phyloP scores from a whole-genome alignment of 345 rosid species.

The Melaleuca quinquenervia region DNA sequence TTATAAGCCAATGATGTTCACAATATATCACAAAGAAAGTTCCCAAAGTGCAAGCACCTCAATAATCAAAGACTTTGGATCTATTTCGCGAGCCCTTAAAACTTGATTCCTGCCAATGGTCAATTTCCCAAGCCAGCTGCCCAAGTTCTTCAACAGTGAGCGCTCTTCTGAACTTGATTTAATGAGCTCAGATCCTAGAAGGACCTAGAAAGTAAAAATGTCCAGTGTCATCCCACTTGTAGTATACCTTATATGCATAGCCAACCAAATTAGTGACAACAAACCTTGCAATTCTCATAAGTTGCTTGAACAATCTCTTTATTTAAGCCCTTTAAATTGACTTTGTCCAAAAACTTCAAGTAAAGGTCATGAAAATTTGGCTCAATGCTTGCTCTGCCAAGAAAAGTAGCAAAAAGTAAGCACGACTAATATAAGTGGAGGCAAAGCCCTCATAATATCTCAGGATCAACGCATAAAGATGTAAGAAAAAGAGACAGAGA shows the following conservation, averaged over 20 bases:
- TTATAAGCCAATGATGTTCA: neutral
- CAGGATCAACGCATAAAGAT: neutral
- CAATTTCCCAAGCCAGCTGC: slow-evolving; percentile 99
- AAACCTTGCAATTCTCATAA: slow-evolving; percentile 98
- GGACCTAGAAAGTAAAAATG: slow-evolving; percentile 46
- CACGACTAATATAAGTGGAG: neutral
- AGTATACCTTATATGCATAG: neutral
- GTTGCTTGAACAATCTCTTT: slow-evolving; percentile 81
- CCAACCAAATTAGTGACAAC: neutral
- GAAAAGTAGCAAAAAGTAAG: neutral
- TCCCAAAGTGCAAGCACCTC: slow-evolving; percentile 39
- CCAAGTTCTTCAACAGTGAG: slow-evolving; percentile 87
- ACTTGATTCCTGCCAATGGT: slow-evolving; percentile 96
- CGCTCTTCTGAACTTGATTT: slow-evolving; percentile 98
- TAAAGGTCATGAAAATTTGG: slow-evolving; percentile 95
- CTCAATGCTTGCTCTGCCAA: slow-evolving; percentile 91
- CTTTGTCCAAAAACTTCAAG: slow-evolving; percentile 90
- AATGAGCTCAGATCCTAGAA: slow-evolving; percentile 92
- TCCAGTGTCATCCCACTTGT: neutral
- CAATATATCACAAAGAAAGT: neutral
- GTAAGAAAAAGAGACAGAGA: neutral
- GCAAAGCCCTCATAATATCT: neutral
- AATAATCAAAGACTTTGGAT: slow-evolving; percentile 92
- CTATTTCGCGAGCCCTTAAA: slow-evolving; percentile 88
- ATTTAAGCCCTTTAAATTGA: slow-evolving; percentile 62